phyloP scores from a whole-genome alignment of 2,329 filamentous ascomycete genomes.

The Chrysosporium queenslandicum region DNA sequence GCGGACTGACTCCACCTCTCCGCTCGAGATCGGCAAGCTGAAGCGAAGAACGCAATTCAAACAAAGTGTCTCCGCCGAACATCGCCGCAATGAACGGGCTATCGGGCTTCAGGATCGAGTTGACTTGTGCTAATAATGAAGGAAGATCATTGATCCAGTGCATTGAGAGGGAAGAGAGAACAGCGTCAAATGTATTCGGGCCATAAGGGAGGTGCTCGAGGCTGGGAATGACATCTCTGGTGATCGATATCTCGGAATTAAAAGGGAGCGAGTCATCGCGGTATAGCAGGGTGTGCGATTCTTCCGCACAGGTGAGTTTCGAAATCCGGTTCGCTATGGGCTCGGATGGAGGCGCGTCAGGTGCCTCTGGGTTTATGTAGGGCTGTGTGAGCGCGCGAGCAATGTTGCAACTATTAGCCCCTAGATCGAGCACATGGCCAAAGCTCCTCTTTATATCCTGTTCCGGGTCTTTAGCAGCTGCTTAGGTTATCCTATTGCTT shows the following conservation, averaged over 20 bases:
- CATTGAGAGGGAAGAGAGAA: conserved; percentile 77
- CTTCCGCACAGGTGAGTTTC: conserved; percentile 70
- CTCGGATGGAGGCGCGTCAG: conserved; percentile 41
- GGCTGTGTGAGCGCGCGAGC: conserved; percentile 64
- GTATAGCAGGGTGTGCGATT: conserved; percentile 65
- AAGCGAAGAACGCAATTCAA: conserved; percentile 82
- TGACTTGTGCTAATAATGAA: conserved; percentile 71
- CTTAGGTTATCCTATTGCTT: too few species aligned
- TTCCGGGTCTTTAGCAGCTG: neutral
- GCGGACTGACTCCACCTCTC: conserved; percentile 80
- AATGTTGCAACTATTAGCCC: conserved; percentile 92
- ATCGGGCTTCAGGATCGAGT: conserved; percentile 79
- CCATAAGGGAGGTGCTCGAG: conserved; percentile 64
- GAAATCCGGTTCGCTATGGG: conserved; percentile 62
- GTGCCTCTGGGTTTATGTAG: conserved; percentile 45
- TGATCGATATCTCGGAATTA: conserved; percentile 62
- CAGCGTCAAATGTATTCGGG: conserved; percentile 71
- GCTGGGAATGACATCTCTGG: conserved; percentile 59
- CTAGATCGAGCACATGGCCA: conserved; percentile 75
- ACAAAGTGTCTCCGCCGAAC: conserved; percentile 90
- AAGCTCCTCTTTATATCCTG: conserved; percentile 89
- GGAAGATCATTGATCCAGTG: conserved; percentile 99
- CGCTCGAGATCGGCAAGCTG: conserved; percentile 88
- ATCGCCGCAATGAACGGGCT: conserved; percentile 88
- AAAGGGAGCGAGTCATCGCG: conserved; percentile 59